Evolutionary conservation across 1,284 basidiomycete genomes (phyloP).

Genomic region (Cutaneotrichosporon cutaneum): DNA sequence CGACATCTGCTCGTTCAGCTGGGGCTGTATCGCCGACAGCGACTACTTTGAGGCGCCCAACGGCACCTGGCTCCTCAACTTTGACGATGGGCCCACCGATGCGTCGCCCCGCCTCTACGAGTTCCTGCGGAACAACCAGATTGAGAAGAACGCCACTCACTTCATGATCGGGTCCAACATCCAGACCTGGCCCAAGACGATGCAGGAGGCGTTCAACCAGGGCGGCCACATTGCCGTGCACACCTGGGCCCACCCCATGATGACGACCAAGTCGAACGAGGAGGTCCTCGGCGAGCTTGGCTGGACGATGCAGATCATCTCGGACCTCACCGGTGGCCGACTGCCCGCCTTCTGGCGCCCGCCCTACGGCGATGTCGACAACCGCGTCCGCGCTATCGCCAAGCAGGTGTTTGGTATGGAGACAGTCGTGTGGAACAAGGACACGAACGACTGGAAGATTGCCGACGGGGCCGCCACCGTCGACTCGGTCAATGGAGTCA

Average conservation of each 20-base stretch:
- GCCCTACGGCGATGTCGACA: conserved; percentile 56
- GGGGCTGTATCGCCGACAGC: conserved; percentile 38
- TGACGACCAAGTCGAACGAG: conserved; percentile 58
- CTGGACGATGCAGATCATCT: conserved; percentile 53
- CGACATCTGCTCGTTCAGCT: conserved; percentile 46
- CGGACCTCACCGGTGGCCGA: conserved; percentile 48
- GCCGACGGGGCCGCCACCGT: conserved; percentile 14
- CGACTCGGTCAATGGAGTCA: background rate
- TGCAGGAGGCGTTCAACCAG: conserved; percentile 31
- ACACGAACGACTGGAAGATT: conserved; percentile 53
- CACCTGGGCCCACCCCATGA: conserved; percentile 57
- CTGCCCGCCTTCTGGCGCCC: conserved; percentile 53
- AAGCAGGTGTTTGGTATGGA: conserved; percentile 51
- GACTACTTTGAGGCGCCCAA: conserved; percentile 32
- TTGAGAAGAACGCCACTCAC: conserved; percentile 57
- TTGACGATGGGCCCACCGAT: conserved; percentile 58
- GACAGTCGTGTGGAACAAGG: conserved; percentile 51
- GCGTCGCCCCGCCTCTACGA: conserved; percentile 56
- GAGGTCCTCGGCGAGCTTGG: conserved; percentile 59
- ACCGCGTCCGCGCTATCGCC: conserved; percentile 58
- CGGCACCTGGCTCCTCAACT: conserved; percentile 39
- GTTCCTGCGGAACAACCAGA: conserved; percentile 56
- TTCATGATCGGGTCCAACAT: conserved; percentile 44
- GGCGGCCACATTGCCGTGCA: conserved; percentile 55
- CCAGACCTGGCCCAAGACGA: conserved; percentile 25